A percentile compares a stretch with the other conserved stretches of the same genome.
Conservation (phyloP, 495 filamentous ascomycete genomes). For the Hapsidospora chrysogenum region DNA sequence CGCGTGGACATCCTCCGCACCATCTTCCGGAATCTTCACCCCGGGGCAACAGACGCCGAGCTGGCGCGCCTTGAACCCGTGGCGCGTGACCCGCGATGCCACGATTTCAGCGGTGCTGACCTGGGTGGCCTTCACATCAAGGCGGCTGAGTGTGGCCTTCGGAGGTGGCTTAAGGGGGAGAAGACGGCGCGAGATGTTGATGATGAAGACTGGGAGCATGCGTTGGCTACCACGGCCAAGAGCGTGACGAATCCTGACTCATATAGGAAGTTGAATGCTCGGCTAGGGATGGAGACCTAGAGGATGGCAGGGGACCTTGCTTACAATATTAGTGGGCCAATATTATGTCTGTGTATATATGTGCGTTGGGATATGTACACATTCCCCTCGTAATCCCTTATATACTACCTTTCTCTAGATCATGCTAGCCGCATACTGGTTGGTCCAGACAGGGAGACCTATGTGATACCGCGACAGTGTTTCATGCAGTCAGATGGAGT, state of each 20-base stretch:
- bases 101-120: constrained; percentile 86
- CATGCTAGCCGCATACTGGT: too few species aligned
- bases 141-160: constrained; percentile 50
- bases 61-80: constrained; percentile 34
- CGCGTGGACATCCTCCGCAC: constrained; percentile 75
- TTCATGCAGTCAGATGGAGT: too few species aligned
- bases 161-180: constrained; percentile 2
- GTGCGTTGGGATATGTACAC: too few species aligned
- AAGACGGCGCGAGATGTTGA: constrained; percentile 25
- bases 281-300: constrained; percentile 1
- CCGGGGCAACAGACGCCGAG: constrained; percentile 21
- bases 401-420: too few species aligned
- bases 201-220: constrained; percentile 61
- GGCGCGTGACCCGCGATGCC: constrained; percentile 49
- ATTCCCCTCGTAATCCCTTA: too few species aligned
- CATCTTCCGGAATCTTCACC: constrained; percentile 47
- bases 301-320: too few species aligned
- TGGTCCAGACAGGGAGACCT: too few species aligned
- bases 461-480: too few species aligned
- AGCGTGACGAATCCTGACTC: constrained; percentile 51
- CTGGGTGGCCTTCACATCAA: constrained; percentile 52
- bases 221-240: constrained; percentile 52
- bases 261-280: constrained; percentile 6
- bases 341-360: too few species aligned
- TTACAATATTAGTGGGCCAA: too few species aligned